Conservation (phyloP, 306 rosid genomes). For the Elaeagnus macrophylla region DNA sequence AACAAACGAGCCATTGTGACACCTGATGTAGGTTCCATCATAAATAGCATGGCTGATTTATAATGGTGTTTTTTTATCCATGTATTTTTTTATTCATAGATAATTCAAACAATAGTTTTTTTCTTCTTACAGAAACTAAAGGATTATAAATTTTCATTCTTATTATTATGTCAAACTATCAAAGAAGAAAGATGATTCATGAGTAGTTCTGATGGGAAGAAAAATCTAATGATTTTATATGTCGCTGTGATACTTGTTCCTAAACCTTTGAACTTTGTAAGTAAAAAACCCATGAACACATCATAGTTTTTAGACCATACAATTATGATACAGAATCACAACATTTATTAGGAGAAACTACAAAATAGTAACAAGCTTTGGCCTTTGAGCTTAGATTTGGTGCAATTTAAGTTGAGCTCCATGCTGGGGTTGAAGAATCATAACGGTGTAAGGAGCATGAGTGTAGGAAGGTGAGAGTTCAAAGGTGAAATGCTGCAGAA, state of each 20-base stretch:
- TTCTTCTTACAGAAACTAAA: not conserved
- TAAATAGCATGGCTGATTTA: slow-evolving; percentile 32
- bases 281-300: not conserved
- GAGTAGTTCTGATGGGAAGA: slow-evolving; percentile 7
- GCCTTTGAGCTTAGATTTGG: slow-evolving; percentile 15
- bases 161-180: not conserved
- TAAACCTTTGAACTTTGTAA: too few species aligned
- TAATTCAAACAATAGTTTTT: not conserved
- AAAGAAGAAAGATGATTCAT: slow-evolving; percentile 4
- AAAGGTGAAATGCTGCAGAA: slow-evolving; percentile 37
- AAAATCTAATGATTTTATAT: not conserved
- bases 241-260: not conserved
- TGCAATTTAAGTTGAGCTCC: slow-evolving; percentile 37
- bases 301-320: not conserved
- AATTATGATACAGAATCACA: slow-evolving; percentile 5
- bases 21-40: slow-evolving; percentile 51
- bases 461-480: slow-evolving; percentile 38
- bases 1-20: slow-evolving; percentile 48
- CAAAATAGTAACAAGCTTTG: not conserved
- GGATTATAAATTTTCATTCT: not conserved
- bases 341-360: not conserved
- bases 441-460: slow-evolving; percentile 37
- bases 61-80: slow-evolving; percentile 21
- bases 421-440: slow-evolving; percentile 50
- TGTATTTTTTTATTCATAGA: slow-evolving; percentile 14